phyloP scores from a whole-genome alignment of 768 basidiomycete genomes.

The Pleurotus cornucopiae region DNA sequence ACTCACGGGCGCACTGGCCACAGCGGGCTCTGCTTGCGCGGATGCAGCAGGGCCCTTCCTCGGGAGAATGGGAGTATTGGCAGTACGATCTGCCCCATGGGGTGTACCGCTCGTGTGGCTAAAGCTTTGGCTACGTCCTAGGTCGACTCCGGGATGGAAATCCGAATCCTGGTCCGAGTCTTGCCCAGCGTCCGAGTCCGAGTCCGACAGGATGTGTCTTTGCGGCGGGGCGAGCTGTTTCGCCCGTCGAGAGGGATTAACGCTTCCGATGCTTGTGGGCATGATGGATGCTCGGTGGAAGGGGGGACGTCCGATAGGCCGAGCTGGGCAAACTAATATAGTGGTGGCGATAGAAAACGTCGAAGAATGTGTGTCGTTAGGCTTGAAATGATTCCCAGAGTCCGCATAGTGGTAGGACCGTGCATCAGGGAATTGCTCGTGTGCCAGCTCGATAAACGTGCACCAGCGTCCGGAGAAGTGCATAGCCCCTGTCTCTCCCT shows the following conservation, averaged over 20 bases:
- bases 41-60: slow-evolving; percentile 11
- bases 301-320: neutral
- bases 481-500: neutral
- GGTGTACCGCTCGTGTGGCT: neutral
- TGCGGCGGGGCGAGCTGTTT: slow-evolving; percentile 20
- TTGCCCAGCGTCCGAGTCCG: slow-evolving; percentile 6
- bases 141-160: slow-evolving; percentile 10
- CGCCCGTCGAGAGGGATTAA: slow-evolving; percentile 34
- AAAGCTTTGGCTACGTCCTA: slow-evolving; percentile 7
- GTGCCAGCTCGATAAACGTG: slow-evolving; percentile 21
- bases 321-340: slow-evolving; percentile 2
- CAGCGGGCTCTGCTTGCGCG: slow-evolving; percentile 1
- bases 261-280: slow-evolving; percentile 18
- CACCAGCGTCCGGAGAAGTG: slow-evolving; percentile 4
- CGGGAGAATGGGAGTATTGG: slow-evolving; percentile 18
- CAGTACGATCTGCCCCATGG: slow-evolving; percentile 1
- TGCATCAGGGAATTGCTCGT: slow-evolving; percentile 14
- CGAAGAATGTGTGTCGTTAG: slow-evolving; percentile 7
- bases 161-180: slow-evolving; percentile 6
- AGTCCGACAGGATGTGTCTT: neutral
- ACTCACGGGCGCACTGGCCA: neutral
- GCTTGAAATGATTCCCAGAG: neutral
- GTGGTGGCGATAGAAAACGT: neutral
- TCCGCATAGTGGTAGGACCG: slow-evolving; percentile 4
- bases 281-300: neutral